phyloP scores from a whole-genome alignment of 2,329 filamentous ascomycete species.

The Verticillium dahliae region DNA sequence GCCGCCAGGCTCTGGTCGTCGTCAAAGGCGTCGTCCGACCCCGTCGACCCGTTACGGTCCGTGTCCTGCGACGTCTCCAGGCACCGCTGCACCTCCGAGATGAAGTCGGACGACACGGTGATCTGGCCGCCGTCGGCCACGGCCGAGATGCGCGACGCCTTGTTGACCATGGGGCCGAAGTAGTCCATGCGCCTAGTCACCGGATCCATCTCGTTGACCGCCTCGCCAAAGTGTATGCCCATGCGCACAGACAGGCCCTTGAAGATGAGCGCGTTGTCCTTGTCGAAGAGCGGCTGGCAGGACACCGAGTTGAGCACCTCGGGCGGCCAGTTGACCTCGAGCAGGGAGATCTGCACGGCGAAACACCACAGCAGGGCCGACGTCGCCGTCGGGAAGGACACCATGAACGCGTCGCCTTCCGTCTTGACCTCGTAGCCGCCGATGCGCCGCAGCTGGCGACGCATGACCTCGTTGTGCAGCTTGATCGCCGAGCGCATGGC shows the following conservation, averaged over 20 bases:
- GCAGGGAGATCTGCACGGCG: conserved; percentile 79
- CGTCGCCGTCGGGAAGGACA: conserved; percentile 93
- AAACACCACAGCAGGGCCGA: conserved; percentile 95
- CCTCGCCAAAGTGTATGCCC: conserved; percentile 93
- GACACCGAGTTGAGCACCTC: conserved; percentile 85
- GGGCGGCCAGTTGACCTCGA: conserved; percentile 87
- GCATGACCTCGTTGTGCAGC: conserved; percentile 95
- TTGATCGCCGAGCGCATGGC: conserved; percentile 97
- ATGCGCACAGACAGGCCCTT: conserved; percentile 91
- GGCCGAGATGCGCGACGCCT: conserved; percentile 85
- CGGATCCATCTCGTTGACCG: conserved; percentile 90
- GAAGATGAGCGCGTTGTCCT: conserved; percentile 85
- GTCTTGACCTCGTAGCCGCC: conserved; percentile 99
- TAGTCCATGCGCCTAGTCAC: conserved; percentile 99
- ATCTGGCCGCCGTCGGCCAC: conserved; percentile 97
- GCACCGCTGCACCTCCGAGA: conserved; percentile 88
- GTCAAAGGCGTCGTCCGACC: conserved; percentile 63
- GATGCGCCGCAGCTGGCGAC: conserved; percentile 83
- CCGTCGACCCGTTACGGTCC: conserved; percentile 62
- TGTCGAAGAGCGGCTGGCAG: conserved; percentile 75
- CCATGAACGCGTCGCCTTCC: conserved; percentile 99
- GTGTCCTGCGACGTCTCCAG: conserved; percentile 83
- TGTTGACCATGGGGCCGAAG: conserved; percentile 98
- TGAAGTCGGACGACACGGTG: conserved; percentile 93
- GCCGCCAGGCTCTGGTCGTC: conserved; percentile 69